A percentile compares a stretch with the other conserved stretches of the same genome.
Evolutionary conservation across 2,329 filamentous ascomycete genomes (phyloP).

Genomic region (Xylogone sp.): DNA sequence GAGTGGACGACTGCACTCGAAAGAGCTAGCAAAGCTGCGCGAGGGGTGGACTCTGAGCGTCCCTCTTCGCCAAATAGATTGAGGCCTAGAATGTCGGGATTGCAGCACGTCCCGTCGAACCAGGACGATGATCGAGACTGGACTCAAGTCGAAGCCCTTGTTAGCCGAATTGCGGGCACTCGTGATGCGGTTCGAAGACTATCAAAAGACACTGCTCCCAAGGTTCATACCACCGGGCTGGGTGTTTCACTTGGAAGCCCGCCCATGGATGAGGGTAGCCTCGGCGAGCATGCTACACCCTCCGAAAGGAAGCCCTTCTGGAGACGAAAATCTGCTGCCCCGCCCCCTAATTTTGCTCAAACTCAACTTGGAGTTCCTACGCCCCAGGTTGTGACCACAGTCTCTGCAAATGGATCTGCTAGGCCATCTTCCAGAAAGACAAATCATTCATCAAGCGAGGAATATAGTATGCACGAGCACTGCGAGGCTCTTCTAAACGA

Average conservation of each 20-base stretch:
- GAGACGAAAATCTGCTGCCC: conserved; percentile 76
- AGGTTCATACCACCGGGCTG: conserved; percentile 20
- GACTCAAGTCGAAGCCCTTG: conserved; percentile 78
- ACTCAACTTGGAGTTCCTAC: conserved; percentile 24
- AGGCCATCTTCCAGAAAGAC: conserved; percentile 12
- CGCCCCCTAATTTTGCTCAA: conserved; percentile 21
- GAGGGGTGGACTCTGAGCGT: conserved; percentile 42
- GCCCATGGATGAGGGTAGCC: conserved; percentile 39
- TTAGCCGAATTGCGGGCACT: conserved; percentile 82
- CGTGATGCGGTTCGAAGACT: conserved; percentile 83
- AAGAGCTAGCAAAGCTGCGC: conserved; percentile 66
- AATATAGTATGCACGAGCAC: conserved; percentile 72
- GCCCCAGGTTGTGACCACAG: conserved; percentile 15
- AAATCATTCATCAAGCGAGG: conserved; percentile 39
- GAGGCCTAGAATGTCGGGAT: conserved; percentile 27
- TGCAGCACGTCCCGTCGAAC: conserved; percentile 16
- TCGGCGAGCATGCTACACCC: conserved; percentile 38
- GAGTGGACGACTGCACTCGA: conserved; percentile 87
- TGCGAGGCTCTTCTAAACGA: conserved; percentile 81
- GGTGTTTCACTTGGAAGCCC: conserved; percentile 24
- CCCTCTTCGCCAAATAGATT: conserved; percentile 23
- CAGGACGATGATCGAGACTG: conserved; percentile 75
- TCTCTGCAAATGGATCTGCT: conserved; percentile 16
- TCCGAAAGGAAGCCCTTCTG: conserved; percentile 75
- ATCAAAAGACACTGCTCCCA: conserved; percentile 74